Base-by-base conservation (phyloP, 129 eudicot genomes). In the Sambucus nigra region DNA sequence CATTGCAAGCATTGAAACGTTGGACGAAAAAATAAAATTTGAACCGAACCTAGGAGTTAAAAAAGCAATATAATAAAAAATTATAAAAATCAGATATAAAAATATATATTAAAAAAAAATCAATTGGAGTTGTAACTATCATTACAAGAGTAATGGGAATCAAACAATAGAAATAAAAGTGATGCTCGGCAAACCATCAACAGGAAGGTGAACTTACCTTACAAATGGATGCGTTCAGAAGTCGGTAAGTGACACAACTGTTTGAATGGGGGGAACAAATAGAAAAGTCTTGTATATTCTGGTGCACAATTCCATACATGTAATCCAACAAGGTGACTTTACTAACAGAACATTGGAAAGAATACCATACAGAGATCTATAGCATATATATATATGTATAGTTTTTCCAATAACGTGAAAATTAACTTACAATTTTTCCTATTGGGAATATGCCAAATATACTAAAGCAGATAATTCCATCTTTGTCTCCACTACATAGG, bases 361-460 rank as follows among this genome's bases (percentile, higher is more conserved):
- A 28, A 50, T 0, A 18, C 9, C 18, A n/a, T 18, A 60, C 12
- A 16, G 0, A 19, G 10, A 20, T 28, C 22, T 19, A 10, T 1
- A 60, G 25, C 5, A n/a, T 29, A 19, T 18, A 21, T 17, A 20
- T 1, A 28, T 20, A 58, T 22, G 11, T 7, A 44, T 8, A 8
- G 5, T 57, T 11, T n/a, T 26, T 26, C 22, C 31, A 31, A 46
- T 55, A 10, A 39, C 27, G 27, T 18, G 51, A 39, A 8, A 47
- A 55, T 58, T 29, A 63, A 78, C 87, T 91, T 80, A 91, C 99
- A 66, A 80, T 66, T 79, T 69, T 86, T 58, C 84, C 99, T 16
- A 86, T 80, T 12, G 95, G 95, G 61, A 91, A 85, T 67, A 91
- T 79, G 73, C 99, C 99, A 68, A 91, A 91, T 74, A 91, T 86